Percentiles rank a stretch among this genome's conserved stretches.
Evolutionary conservation across 768 basidiomycete genomes (phyloP).

Genomic region (Termitomyces sp.): DNA sequence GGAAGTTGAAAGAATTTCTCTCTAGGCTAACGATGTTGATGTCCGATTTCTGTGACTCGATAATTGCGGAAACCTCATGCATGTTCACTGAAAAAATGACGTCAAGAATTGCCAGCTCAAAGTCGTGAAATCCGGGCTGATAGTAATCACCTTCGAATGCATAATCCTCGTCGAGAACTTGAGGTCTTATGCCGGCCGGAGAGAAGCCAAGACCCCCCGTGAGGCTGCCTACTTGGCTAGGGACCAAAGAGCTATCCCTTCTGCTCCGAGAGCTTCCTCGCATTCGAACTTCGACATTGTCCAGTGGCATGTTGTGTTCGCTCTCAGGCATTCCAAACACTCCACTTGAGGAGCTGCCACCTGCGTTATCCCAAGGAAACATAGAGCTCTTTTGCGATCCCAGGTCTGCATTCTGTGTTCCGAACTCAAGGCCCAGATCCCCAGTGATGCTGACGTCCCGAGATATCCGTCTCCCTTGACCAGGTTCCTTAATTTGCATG

Average conservation of each 20-base stretch:
- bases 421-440: slow-evolving; percentile 46
- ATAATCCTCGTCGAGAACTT: slow-evolving; percentile 56
- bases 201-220: slow-evolving; percentile 44
- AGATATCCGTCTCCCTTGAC: slow-evolving; percentile 76
- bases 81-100: slow-evolving; percentile 7
- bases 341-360: slow-evolving; percentile 55
- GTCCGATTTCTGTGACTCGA: slow-evolving; percentile 55
- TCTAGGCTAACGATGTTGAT: slow-evolving; percentile 59
- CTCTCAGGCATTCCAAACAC: slow-evolving; percentile 36
- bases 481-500: slow-evolving; percentile 58
- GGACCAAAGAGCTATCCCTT: slow-evolving; percentile 53
- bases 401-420: slow-evolving; percentile 30
- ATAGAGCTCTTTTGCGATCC: slow-evolving; percentile 67
- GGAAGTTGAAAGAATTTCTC: slow-evolving; percentile 74
- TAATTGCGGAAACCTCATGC: slow-evolving; percentile 17
- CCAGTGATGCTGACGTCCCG: slow-evolving; percentile 49
- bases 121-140: background rate
- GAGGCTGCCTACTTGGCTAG: slow-evolving; percentile 43
- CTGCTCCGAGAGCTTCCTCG: slow-evolving; percentile 53
- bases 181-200: slow-evolving; percentile 45
- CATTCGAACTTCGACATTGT: slow-evolving; percentile 48
- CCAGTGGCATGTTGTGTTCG: slow-evolving; percentile 42
- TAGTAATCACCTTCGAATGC: slow-evolving; percentile 52
- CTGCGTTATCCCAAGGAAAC: slow-evolving; percentile 86
- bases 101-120: background rate